Evolutionary conservation across 805 yeast genomes (phyloP).

Genomic region (Starmerella potacharoeniae): DNA sequence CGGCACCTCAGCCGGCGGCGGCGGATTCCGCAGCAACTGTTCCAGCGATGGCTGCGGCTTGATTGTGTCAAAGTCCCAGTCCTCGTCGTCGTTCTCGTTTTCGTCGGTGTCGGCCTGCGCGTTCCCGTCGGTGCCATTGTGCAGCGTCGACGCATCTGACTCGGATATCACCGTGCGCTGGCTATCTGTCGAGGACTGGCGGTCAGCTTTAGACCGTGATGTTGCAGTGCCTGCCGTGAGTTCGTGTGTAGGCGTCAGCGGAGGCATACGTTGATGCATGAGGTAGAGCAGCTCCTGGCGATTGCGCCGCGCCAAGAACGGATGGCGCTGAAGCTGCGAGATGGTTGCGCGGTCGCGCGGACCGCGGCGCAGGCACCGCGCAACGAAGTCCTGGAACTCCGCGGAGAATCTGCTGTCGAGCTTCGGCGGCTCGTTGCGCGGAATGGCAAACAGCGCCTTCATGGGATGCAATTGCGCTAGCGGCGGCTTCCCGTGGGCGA

Average conservation of each 20-base stretch:
- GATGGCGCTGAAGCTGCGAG: slow-evolving; percentile 47
- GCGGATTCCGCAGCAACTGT: slow-evolving; percentile 13
- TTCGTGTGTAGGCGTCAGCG: neutral
- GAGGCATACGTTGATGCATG: slow-evolving; percentile 14
- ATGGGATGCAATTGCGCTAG: slow-evolving; percentile 41
- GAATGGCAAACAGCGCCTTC: slow-evolving; percentile 43
- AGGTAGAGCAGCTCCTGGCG: slow-evolving; percentile 15
- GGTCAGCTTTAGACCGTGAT: neutral
- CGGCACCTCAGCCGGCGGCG: slow-evolving; percentile 2
- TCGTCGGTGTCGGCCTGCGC: neutral
- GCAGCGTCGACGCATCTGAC: neutral
- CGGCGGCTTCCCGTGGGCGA: slow-evolving; percentile 66
- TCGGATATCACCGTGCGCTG: neutral
- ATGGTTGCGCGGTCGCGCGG: slow-evolving; percentile 61
- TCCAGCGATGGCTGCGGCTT: slow-evolving; percentile 23
- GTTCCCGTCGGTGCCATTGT: neutral
- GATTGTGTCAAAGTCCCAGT: slow-evolving; percentile 33
- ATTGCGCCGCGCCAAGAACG: slow-evolving; percentile 34
- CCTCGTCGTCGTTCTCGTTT: slow-evolving; percentile 25
- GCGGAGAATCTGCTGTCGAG: slow-evolving; percentile 30
- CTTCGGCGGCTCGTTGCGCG: slow-evolving; percentile 39
- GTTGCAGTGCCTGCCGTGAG: neutral
- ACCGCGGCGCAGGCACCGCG: slow-evolving; percentile 56
- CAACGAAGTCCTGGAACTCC: slow-evolving; percentile 60
- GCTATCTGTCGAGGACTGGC: neutral